Evolutionary conservation across 495 filamentous ascomycete genomes (phyloP).

Genomic region (Aspergillus homomorphus): DNA sequence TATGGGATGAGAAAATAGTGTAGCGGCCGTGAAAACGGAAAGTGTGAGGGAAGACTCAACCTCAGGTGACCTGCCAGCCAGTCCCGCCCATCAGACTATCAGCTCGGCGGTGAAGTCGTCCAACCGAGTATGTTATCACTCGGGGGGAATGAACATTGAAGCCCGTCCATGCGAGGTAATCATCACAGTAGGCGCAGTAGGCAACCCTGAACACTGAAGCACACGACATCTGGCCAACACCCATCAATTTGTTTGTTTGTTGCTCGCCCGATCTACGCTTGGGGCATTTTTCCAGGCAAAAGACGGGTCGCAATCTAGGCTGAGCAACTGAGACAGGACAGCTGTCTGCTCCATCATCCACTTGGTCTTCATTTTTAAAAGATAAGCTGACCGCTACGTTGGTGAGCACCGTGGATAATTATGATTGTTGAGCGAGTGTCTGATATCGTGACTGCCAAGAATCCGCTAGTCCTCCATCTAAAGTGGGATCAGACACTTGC

Average conservation of each 20-base stretch:
- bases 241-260: not conserved
- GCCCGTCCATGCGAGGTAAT: too few relatives aligned
- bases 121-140: not conserved
- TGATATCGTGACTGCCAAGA: not conserved
- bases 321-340: not conserved
- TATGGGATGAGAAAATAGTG: not conserved
- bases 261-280: not conserved
- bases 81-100: not conserved
- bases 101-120: not conserved
- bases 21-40: not conserved
- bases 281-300: not conserved
- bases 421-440: not conserved
- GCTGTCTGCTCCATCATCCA: not conserved
- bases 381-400: not conserved
- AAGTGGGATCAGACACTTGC: not conserved
- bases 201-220: not conserved
- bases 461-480: not conserved
- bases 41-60: not conserved
- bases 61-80: conserved; percentile 6
- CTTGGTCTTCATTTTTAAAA: too few relatives aligned
- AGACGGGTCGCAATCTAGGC: not conserved
- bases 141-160: too few relatives aligned
- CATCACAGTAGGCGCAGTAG: too few relatives aligned
- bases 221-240: not conserved
- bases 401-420: not conserved